phyloP scores from a whole-genome alignment of 2,329 filamentous ascomycete genomes.

The Fusarium decemcellulare region DNA sequence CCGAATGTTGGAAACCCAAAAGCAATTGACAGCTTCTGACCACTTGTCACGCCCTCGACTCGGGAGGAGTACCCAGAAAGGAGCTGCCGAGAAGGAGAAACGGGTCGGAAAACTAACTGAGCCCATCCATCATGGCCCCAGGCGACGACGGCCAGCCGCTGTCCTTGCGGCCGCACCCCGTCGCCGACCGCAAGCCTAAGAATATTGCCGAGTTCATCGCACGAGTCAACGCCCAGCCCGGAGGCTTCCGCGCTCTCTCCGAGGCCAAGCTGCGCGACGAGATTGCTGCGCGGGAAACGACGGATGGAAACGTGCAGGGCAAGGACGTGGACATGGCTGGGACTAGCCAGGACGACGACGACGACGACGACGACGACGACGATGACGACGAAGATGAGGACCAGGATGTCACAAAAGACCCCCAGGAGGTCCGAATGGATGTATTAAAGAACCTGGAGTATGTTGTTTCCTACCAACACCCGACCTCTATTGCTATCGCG shows the following conservation, averaged over 20 bases:
- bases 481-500: not conserved
- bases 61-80: not conserved
- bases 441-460: slow-evolving; percentile 72
- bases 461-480: slow-evolving; percentile 32
- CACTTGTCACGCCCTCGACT: not conserved
- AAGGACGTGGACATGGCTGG: slow-evolving; percentile 63
- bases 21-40: not conserved
- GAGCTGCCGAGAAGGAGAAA: not conserved
- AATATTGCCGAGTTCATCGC: slow-evolving; percentile 81
- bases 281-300: slow-evolving; percentile 63
- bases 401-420: slow-evolving; percentile 60
- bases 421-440: slow-evolving; percentile 67
- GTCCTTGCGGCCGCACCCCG: slow-evolving; percentile 61
- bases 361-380: slow-evolving; percentile 54
- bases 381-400: slow-evolving; percentile 52
- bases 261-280: slow-evolving; percentile 81
- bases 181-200: slow-evolving; percentile 69
- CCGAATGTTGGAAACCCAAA: too few species aligned
- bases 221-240: slow-evolving; percentile 83
- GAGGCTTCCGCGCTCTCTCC: slow-evolving; percentile 85
- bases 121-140: slow-evolving; percentile 47
- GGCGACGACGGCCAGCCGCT: slow-evolving; percentile 53
- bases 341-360: slow-evolving; percentile 61
- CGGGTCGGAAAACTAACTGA: not conserved
- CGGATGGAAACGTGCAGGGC: slow-evolving; percentile 60